Evolutionary conservation across 257 asterid genomes (phyloP), one percentile per base, ranked within the genome.

Genomic region (Lavandula angustifolia): DNA sequence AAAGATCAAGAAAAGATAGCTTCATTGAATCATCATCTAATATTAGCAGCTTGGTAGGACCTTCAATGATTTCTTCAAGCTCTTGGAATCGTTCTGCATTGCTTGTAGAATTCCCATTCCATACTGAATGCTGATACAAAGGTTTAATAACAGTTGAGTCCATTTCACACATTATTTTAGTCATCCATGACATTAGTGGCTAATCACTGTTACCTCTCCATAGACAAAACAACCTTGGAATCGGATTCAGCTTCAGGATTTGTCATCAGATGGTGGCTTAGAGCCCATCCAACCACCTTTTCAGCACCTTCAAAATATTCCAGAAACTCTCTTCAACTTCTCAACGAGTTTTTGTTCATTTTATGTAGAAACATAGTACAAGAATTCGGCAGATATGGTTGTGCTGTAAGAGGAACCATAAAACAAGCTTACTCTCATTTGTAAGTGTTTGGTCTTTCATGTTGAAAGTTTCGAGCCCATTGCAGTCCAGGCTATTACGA

Each of bases 261-360:
- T 40, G 72, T 76, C 89, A 81, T 87, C 68, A 84, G 71, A 70
- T 87, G 83, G 77, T 84, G 85, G 62, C 88, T 84, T 78, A 90
- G 64, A 68, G 95, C 90, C 95, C 95, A 90, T 55, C 97, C 97
- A 64, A 91, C 81, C 57, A 85, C 84, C 83, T 87, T 91, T 71
- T 87, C 91, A 22, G 91, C 92, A 82, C 84, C 97, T 91, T 72
- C 73, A 68, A 54, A 72, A 61, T 22, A 22, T 70, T 35, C 50
- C 68, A 76, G 54, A 77, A 68, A 12, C 22, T 37, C 3, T 33
- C 8, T 49, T 73, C 35, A 59, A 41, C 32, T 58, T 22, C 27
- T 47, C 72, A 59, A 74, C 51, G 40, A 42, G 46, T 14, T 59
- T 22, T 40, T 22, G 49, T 38, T 38, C 44, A 59, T 60, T 65